Base-by-base conservation (phyloP, 2,329 filamentous ascomycete species). In the Didymellaceae sp. region DNA sequence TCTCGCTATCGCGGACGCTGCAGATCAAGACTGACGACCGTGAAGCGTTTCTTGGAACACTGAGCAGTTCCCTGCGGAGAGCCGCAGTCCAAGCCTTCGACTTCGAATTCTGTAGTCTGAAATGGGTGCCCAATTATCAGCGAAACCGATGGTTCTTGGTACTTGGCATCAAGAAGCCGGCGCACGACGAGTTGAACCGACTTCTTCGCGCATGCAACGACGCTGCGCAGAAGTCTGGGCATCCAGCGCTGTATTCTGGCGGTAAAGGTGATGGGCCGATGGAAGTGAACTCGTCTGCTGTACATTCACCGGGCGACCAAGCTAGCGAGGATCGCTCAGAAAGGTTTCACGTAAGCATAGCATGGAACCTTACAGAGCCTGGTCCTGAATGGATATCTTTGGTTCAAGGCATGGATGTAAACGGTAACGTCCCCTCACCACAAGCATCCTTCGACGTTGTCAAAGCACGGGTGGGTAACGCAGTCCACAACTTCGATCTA, bases 311-410 rank as follows among this genome's bases (percentile, higher is more conserved):
- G 25, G 21, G 31, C 17, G 38, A 49, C 18, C 31, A n/a, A 16
- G 41, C 25, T 4, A 42, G 42, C 26, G 51, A 30, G 47, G 79
- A 84, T 59, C 70, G 72, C 45, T 80, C 80, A 4, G 71, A 79
- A 39, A 84, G 82, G 17, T 97, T 97, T 66, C 94, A 99, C 73
- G 77, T 97, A 52, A 96, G 91, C 35, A 84, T 99, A 47, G 94
- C 88, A 0, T 97, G 93, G 94, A 88, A 68, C 34, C 57, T 75
- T 18, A 44, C 52, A 9, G 66, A 68, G 44, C 68, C 70, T 6
- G 58, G 55, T 14, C 35, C 59, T 8, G 62, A 63, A 26, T 71
- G 61, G 61, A 46, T 61, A 7, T 46, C 52, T 30, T 28, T 71
- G 25, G 55, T 71, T 2, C 42, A 60, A 32, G n/a, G 40, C 32